These are phyloP conservation scores for Lactifluus rugatus DNA, from an alignment of 768 basidiomycete genomes.

Conservation along the genomic window DNA sequence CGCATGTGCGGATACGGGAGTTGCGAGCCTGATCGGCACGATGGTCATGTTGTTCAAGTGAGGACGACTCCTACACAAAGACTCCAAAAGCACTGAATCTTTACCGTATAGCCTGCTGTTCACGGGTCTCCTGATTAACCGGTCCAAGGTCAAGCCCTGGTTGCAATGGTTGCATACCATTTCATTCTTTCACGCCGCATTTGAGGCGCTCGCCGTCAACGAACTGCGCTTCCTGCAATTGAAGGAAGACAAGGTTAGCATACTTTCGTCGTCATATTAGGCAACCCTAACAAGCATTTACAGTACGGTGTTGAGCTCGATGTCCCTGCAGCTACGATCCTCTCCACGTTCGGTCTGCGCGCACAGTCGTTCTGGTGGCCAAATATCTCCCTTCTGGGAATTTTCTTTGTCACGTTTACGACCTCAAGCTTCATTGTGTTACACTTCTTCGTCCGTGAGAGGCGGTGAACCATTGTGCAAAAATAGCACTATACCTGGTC, in stretches of 20 bases:
- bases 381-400: constrained; percentile 74
- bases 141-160: constrained; percentile 63
- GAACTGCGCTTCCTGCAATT: constrained; percentile 90
- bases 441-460: constrained; percentile 86
- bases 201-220: constrained; percentile 96
- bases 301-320: constrained; percentile 97
- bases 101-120: constrained; percentile 64
- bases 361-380: constrained; percentile 99
- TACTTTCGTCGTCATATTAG: neutral
- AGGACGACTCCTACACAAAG: constrained; percentile 27
- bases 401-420: constrained; percentile 80
- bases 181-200: constrained; percentile 98
- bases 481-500: constrained; percentile 1
- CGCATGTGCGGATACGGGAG: constrained; percentile 72
- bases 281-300: constrained; percentile 4
- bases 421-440: constrained; percentile 66
- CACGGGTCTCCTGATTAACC: constrained; percentile 91
- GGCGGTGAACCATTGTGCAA: constrained; percentile 27
- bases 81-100: neutral
- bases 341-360: constrained; percentile 87
- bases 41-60: constrained; percentile 98
- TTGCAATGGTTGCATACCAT: constrained; percentile 83
- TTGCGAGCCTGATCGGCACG: constrained; percentile 91
- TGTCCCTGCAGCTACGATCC: constrained; percentile 89
- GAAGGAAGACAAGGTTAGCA: constrained; percentile 74